A percentile compares a stretch with the other conserved stretches of the same genome.
These are phyloP conservation scores for Trichoderma polysporum DNA, from an alignment of 2,329 filamentous ascomycete genomes.

Conservation along the genomic window DNA sequence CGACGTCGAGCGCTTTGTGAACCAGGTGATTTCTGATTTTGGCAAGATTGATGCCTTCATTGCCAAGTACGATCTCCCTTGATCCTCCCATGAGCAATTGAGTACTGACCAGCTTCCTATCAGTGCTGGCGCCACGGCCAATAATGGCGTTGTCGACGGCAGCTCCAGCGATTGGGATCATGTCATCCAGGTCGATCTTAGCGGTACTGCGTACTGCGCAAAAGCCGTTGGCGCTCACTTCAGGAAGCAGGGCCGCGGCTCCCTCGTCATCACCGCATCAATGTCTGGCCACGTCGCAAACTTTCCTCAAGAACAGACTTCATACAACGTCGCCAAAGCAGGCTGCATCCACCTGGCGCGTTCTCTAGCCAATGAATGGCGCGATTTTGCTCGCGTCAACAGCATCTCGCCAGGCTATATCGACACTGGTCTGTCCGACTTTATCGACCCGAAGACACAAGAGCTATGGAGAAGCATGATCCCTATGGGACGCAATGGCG, in stretches of 20 bases:
- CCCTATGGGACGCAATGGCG: conserved; percentile 68
- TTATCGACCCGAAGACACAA: conserved; percentile 66
- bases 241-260: conserved; percentile 61
- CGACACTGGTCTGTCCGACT: conserved; percentile 65
- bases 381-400: conserved; percentile 65
- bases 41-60: conserved; percentile 73
- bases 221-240: conserved; percentile 64
- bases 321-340: conserved; percentile 65
- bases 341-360: conserved; percentile 50
- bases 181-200: conserved; percentile 63
- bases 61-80: conserved; percentile 67
- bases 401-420: conserved; percentile 68
- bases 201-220: conserved; percentile 68
- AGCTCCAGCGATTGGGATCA: conserved; percentile 65
- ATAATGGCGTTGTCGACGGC: conserved; percentile 66
- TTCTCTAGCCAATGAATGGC: conserved; percentile 63
- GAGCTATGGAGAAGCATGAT: conserved; percentile 73
- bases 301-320: conserved; percentile 65
- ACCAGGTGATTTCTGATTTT: conserved; percentile 70
- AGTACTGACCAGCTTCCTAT: background rate
- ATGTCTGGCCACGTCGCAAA: conserved; percentile 73
- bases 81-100: conserved; percentile 21
- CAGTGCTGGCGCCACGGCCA: conserved; percentile 66
- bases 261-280: conserved; percentile 67
- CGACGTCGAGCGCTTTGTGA: conserved; percentile 53